Percentiles rank a stretch among this genome's conserved stretches.
These are phyloP conservation scores for Agrocybe pediades DNA, from an alignment of 768 basidiomycete species.

Conservation along the genomic window DNA sequence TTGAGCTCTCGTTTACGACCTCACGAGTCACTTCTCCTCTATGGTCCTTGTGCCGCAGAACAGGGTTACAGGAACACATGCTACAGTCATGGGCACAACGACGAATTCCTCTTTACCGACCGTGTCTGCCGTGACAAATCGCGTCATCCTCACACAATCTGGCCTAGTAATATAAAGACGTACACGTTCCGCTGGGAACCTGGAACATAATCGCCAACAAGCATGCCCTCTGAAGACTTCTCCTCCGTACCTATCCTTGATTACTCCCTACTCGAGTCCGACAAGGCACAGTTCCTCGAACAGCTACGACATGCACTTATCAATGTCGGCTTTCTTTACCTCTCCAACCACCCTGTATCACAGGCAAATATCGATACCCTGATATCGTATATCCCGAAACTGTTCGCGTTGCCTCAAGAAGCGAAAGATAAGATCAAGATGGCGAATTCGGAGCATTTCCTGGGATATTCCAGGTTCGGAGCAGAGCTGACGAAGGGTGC, in stretches of 20 bases:
- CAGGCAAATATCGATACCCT: conserved; percentile 48
- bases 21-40: no score
- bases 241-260: conserved; percentile 72
- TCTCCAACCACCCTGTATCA: conserved; percentile 64
- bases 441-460: conserved; percentile 76
- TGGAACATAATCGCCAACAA: not conserved
- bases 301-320: conserved; percentile 73
- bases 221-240: conserved; percentile 42
- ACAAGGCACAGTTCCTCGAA: conserved; percentile 55
- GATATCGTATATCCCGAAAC: conserved; percentile 60
- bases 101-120: no score
- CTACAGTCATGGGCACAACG: no score
- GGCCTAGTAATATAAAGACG: not conserved
- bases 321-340: conserved; percentile 83
- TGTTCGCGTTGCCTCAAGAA: conserved; percentile 71
- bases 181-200: not conserved
- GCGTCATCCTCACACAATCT: conserved; percentile 16
- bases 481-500: conserved; percentile 75
- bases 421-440: conserved; percentile 68
- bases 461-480: conserved; percentile 76
- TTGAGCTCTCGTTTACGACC: no score
- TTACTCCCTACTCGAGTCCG: conserved; percentile 51
- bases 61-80: no score
- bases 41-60: no score
- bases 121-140: not conserved